Conservation (phyloP, 2,329 filamentous ascomycete genomes). For the Microdochium trichocladiopsis region DNA sequence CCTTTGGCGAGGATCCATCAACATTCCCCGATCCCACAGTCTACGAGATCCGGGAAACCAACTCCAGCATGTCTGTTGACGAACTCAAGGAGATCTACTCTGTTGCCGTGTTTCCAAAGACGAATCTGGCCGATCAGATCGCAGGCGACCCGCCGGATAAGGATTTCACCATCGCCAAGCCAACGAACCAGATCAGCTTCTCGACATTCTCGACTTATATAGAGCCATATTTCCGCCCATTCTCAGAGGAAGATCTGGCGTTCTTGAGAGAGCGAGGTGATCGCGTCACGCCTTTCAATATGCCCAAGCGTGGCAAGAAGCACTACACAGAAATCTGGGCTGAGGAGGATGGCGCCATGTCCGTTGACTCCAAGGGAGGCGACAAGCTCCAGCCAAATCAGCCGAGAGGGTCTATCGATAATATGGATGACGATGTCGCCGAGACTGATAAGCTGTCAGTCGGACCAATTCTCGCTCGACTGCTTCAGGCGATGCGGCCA, state of each 20-base stretch:
- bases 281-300: conserved; percentile 73
- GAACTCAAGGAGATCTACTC: conserved; percentile 83
- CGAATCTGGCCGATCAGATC: conserved; percentile 76
- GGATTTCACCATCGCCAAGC: conserved; percentile 92
- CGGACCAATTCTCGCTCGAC: conserved; percentile 74
- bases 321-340: conserved; percentile 91
- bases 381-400: conserved; percentile 73
- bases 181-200: conserved; percentile 88
- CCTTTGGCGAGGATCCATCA: conserved; percentile 86
- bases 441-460: conserved; percentile 87
- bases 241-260: conserved; percentile 88
- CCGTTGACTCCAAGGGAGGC: conserved; percentile 58
- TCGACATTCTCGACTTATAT: conserved; percentile 88
- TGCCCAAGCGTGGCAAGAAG: conserved; percentile 76
- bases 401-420: conserved; percentile 76
- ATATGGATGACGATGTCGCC: conserved; percentile 77
- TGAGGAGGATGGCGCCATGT: conserved; percentile 80
- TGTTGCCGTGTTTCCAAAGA: conserved; percentile 74
- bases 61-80: conserved; percentile 72
- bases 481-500: conserved; percentile 75
- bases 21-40: conserved; percentile 88
- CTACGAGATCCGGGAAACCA: conserved; percentile 79
- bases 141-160: conserved; percentile 86
- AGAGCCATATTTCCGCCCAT: conserved; percentile 83
- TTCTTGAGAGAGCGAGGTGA: conserved; percentile 90